Evolutionary conservation across 1,139 yeast species (phyloP), one percentile per base, ranked within the genome.

Genomic region (Meyerozyma elateridarum): DNA sequence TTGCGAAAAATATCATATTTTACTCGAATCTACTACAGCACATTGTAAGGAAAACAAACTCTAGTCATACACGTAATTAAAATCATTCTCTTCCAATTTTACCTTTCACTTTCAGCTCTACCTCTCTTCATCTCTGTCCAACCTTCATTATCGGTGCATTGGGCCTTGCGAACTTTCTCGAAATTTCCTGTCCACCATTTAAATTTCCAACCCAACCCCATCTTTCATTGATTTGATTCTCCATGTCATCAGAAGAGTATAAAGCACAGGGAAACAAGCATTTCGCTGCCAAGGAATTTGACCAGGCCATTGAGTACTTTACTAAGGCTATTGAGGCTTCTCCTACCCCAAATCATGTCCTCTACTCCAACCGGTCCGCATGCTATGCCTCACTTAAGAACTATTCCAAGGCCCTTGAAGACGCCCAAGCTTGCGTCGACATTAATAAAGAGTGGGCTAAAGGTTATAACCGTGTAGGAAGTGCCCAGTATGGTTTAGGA

Each of bases 361-460:
- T 91, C 37, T 88, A 69, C 55, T 87, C 96, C 34, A 91, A 91
- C 64, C 79, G 97, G 58, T 88, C 96, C n/a, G 98, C 95, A 8
- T 75, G 87, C 36, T 82, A 81, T 50, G 84, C 96, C 3, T 85
- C 96, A 9, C 61, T 81, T 61, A 80, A 80, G 52, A 62, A 87
- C 46, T 91, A 79, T 51, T 59, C 61, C 21, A 65, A 79, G 40
- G 97, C 97, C 3, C 67, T 87, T 38, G 65, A 70, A 36, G 97
- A 91, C 56, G 97, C 97, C 16, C 64, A 84, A 41, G 76, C 82
- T 51, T 83, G 95, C 61, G 79, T 84, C 33, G 72, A 74, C 49
- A 77, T 87, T 61, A 87, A 85, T 44, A 79, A 85, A 15, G 43
- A 76, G 3, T 91, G 97, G 96, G 88, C 96, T 14, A 91, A 91